phyloP scores from a whole-genome alignment of 2,329 filamentous ascomycete genomes.

The Daldinia sp. region DNA sequence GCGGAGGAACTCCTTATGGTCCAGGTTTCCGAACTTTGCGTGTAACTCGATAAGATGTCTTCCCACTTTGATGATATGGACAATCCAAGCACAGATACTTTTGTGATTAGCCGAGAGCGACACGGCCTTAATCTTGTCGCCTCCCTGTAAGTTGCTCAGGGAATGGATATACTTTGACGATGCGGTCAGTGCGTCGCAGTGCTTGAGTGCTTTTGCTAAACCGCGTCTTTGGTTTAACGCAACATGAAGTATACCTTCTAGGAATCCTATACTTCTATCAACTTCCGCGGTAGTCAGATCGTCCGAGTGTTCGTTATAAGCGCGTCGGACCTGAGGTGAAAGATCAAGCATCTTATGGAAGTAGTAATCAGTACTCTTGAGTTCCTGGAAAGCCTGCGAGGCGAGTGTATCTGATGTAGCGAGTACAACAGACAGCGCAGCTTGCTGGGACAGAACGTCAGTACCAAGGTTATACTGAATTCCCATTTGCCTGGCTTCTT shows the following conservation, averaged over 20 bases:
- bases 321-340: slow-evolving; percentile 74
- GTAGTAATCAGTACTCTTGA: slow-evolving; percentile 72
- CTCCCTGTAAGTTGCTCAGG: slow-evolving; percentile 49
- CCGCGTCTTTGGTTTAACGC: slow-evolving; percentile 69
- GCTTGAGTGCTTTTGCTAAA: slow-evolving; percentile 57
- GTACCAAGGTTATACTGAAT: slow-evolving; percentile 84
- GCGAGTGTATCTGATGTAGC: slow-evolving; percentile 64
- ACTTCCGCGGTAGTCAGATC: slow-evolving; percentile 87
- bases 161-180: slow-evolving; percentile 54
- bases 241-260: slow-evolving; percentile 87
- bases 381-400: slow-evolving; percentile 47
- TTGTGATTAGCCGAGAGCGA: slow-evolving; percentile 44
- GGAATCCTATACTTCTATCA: slow-evolving; percentile 79
- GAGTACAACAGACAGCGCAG: slow-evolving; percentile 76
- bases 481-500: slow-evolving; percentile 87
- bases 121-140: slow-evolving; percentile 39
- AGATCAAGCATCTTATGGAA: slow-evolving; percentile 85
- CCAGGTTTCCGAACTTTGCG: slow-evolving; percentile 68
- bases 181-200: slow-evolving; percentile 56
- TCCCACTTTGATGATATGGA: slow-evolving; percentile 74
- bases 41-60: slow-evolving; percentile 74
- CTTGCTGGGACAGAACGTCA: slow-evolving; percentile 78
- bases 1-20: slow-evolving; percentile 60
- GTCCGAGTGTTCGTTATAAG: slow-evolving; percentile 79
- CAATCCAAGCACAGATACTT: slow-evolving; percentile 69